These are phyloP conservation scores for Dendrobium nobile DNA, from an alignment of 106 monocot genomes.

Conservation along the genomic window DNA sequence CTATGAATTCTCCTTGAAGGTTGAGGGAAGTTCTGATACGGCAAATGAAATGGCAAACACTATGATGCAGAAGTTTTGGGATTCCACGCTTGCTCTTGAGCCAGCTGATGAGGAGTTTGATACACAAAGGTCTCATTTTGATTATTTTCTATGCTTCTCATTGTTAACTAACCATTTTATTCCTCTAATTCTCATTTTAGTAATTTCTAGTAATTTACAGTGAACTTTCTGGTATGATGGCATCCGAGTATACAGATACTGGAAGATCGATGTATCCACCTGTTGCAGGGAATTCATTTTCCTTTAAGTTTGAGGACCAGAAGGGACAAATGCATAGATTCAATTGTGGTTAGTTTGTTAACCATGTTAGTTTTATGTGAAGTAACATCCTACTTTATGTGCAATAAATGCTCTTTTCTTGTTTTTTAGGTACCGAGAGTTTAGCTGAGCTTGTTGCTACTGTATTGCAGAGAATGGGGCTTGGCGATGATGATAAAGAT, in stretches of 20 bases:
- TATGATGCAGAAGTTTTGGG: conserved; percentile 97
- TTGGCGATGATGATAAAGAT: conserved; percentile 21
- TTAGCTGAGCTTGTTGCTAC: conserved; percentile 56
- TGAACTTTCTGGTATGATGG: conserved; percentile 63
- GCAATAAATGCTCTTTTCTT: neutral
- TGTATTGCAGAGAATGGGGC: conserved; percentile 54
- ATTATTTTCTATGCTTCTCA: neutral
- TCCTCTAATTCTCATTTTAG: neutral
- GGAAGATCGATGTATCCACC: conserved; percentile 53
- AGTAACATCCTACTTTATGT: neutral
- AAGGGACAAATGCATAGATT: conserved; percentile 83
- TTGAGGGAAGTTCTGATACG: conserved; percentile 58
- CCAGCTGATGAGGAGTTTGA: conserved; percentile 82
- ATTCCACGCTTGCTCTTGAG: conserved; percentile 87
- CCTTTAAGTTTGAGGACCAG: conserved; percentile 74
- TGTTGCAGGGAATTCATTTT: conserved; percentile 58
- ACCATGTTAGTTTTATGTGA: neutral
- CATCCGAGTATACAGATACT: conserved; percentile 62
- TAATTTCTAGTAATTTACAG: conserved; percentile 25
- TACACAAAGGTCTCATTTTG: conserved; percentile 43
- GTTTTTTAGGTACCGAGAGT: conserved; percentile 52
- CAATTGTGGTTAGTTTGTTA: conserved; percentile 46
- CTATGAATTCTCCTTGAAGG: conserved; percentile 28
- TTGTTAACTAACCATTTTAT: neutral
- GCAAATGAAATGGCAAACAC: conserved; percentile 69